Conservation (phyloP, 345 rosid species). For the Lepidium aucheri region DNA sequence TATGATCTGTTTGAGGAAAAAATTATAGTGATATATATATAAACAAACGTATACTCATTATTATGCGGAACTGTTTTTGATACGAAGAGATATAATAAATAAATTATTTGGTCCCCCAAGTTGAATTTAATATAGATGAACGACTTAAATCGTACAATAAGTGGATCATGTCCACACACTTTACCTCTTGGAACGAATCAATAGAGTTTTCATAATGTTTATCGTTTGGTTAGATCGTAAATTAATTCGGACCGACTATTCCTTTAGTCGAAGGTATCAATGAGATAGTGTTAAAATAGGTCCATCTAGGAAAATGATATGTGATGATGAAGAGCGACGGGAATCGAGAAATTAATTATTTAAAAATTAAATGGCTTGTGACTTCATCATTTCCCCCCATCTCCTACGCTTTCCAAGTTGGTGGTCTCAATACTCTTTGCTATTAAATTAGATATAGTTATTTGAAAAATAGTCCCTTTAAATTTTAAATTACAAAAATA, state of each 20-base stretch:
- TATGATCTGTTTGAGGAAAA: background rate
- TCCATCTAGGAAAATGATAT: conserved; percentile 26
- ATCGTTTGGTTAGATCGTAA: background rate
- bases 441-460: no score
- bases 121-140: background rate
- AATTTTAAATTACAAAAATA: no score
- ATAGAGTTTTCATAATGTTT: background rate
- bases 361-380: conserved; percentile 17
- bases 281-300: conserved; percentile 20
- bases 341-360: conserved; percentile 10
- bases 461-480: no score
- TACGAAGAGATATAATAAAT: background rate
- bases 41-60: conserved; percentile 8
- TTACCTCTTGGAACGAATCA: background rate
- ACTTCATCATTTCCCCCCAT: conserved; percentile 21
- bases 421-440: conserved; percentile 15
- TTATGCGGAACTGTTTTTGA: background rate
- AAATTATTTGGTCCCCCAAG: conserved; percentile 8
- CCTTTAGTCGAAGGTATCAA: conserved; percentile 4
- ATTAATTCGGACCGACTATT: background rate
- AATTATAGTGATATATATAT: background rate
- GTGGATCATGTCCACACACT: background rate
- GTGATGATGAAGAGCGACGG: conserved; percentile 21
- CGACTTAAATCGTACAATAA: background rate
- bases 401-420: conserved; percentile 21